Conservation (phyloP, 1,284 basidiomycete genomes). For the Cutaneotrichosporon cutaneum region DNA sequence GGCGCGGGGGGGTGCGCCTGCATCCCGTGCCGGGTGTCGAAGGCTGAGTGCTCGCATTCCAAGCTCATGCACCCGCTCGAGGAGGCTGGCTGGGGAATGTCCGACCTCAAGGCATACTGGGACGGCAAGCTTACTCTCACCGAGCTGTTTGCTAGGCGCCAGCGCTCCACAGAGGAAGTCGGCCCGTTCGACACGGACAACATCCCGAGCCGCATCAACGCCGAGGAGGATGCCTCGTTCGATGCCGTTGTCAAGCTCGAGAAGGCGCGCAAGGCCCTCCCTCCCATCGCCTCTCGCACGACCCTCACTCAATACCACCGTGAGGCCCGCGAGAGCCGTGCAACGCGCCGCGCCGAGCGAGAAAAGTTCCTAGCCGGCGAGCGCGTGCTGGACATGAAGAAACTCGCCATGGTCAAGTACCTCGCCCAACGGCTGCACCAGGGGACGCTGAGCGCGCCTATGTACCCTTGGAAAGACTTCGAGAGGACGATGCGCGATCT, state of each 20-base stretch:
- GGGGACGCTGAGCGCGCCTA: background rate
- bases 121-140: background rate
- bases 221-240: background rate
- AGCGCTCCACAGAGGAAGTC: background rate
- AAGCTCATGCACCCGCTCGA: background rate
- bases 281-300: background rate
- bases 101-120: constrained; percentile 4
- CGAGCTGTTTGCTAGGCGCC: background rate
- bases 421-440: background rate
- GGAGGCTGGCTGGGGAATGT: background rate
- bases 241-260: background rate
- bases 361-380: background rate
- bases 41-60: background rate
- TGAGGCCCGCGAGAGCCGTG: background rate
- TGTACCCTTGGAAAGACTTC: background rate
- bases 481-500: background rate
- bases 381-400: background rate
- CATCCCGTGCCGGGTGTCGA: background rate
- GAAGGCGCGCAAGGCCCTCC: background rate
- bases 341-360: background rate
- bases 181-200: background rate
- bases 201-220: background rate
- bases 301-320: background rate
- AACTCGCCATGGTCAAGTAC: constrained; percentile 3
- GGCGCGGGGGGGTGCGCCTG: background rate